Percentiles rank a stretch among this genome's conserved stretches.
phyloP scores from a whole-genome alignment of 2,329 filamentous ascomycete genomes.

The Chaetomiaceae sp. region DNA sequence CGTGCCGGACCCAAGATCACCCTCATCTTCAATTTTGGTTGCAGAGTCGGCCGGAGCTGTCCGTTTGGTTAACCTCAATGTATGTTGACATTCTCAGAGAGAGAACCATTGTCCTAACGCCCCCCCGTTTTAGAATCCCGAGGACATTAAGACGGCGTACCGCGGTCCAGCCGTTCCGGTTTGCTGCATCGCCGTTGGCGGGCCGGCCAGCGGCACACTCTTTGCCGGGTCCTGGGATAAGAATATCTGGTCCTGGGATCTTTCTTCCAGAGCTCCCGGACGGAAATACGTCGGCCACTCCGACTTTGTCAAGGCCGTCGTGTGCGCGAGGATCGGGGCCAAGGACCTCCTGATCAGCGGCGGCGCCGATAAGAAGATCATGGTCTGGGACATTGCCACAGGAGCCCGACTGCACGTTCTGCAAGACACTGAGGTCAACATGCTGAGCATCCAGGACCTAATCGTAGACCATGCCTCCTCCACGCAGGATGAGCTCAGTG shows the following conservation, averaged over 20 bases:
- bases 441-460: constrained; percentile 78
- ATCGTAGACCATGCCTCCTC: constrained; percentile 65
- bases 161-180: constrained; percentile 75
- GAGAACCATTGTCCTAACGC: neutral
- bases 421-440: constrained; percentile 64
- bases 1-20: constrained; percentile 59
- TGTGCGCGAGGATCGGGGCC: constrained; percentile 56
- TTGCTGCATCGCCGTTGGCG: constrained; percentile 67
- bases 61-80: constrained; percentile 69
- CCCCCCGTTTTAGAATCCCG: constrained; percentile 33
- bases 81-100: constrained; percentile 32
- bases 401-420: constrained; percentile 69
- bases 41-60: constrained; percentile 84
- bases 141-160: constrained; percentile 49
- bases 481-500: constrained; percentile 44
- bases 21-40: constrained; percentile 61
- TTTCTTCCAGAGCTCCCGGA: constrained; percentile 50
- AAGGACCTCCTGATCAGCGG: constrained; percentile 67
- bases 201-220: constrained; percentile 50
- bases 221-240: constrained; percentile 97
- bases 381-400: constrained; percentile 74
- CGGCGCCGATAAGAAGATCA: constrained; percentile 71
- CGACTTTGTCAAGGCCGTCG: constrained; percentile 86
- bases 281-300: constrained; percentile 69
- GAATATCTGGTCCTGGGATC: constrained; percentile 78